A percentile compares a stretch with the other conserved stretches of the same genome.
Conservation (phyloP, 345 rosid species). For the Litchi chinensis region DNA sequence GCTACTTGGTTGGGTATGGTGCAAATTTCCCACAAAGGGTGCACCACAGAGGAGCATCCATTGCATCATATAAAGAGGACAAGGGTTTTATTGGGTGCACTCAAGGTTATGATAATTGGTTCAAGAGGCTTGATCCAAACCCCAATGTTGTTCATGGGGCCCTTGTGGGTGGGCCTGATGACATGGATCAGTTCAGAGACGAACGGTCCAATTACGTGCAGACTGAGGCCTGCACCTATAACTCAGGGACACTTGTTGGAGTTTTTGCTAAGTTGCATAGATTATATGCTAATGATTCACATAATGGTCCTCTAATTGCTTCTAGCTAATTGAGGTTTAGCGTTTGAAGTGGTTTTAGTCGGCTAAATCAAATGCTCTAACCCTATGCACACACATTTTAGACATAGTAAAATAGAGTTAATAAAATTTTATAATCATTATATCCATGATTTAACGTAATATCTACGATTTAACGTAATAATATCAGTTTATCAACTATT, state of each 20-base stretch:
- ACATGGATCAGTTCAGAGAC: constrained; percentile 46
- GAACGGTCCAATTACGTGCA: constrained; percentile 47
- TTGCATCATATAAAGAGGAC: constrained; percentile 41
- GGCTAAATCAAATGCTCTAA: neutral
- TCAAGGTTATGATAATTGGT: constrained; percentile 64
- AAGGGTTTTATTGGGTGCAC: constrained; percentile 68
- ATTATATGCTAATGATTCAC: neutral
- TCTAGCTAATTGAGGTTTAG: constrained; percentile 7
- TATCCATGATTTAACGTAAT: no score
- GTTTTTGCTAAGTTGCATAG: constrained; percentile 47
- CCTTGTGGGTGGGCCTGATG: constrained; percentile 67
- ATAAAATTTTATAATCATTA: no score
- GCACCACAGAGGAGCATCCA: constrained; percentile 80
- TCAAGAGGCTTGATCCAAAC: constrained; percentile 36
- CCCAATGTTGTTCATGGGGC: constrained; percentile 56
- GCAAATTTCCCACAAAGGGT: constrained; percentile 46
- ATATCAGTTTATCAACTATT: no score
- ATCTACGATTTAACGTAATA: no score
- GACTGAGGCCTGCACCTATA: constrained; percentile 69
- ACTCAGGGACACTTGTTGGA: constrained; percentile 57
- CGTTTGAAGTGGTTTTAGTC: neutral
- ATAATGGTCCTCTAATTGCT: neutral
- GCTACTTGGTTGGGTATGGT: constrained; percentile 68
- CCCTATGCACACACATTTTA: neutral
- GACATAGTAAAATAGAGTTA: no score